phyloP scores from a whole-genome alignment of 176 grass and related monocot species.

The Hordeum vulgare region DNA sequence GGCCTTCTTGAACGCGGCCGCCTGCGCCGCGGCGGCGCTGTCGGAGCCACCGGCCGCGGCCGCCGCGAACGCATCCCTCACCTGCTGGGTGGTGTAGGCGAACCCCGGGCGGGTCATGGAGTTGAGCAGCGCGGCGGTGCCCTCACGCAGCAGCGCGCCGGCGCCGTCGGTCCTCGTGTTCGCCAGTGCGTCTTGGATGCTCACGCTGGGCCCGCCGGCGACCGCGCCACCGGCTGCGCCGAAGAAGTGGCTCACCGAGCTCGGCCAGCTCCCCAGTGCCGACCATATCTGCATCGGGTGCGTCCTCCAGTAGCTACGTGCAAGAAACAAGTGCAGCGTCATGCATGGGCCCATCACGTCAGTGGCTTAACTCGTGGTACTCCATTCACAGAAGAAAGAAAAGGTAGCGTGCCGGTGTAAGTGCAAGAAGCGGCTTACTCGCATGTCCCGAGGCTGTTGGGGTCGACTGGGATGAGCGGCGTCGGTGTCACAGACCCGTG shows the following conservation, averaged over 20 bases:
- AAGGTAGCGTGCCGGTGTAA: background rate
- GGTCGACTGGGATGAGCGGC: conserved; percentile 41
- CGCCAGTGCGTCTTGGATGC: conserved; percentile 55
- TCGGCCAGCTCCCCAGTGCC: conserved; percentile 49
- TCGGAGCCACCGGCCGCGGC: conserved; percentile 28
- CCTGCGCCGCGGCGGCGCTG: conserved; percentile 40
- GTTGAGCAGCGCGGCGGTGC: conserved; percentile 74
- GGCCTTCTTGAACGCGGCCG: conserved; percentile 62
- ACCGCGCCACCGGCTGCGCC: conserved; percentile 23
- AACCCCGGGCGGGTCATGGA: conserved; percentile 54
- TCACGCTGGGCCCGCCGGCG: conserved; percentile 29
- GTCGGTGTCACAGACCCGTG: conserved; percentile 7
- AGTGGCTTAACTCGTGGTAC: background rate
- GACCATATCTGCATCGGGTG: conserved; percentile 66
- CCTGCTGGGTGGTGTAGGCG: conserved; percentile 65
- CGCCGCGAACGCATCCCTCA: conserved; percentile 38
- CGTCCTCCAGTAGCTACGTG: conserved; percentile 56
- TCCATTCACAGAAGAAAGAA: too few relatives aligned
- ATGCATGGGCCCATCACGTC: background rate
- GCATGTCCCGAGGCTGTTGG: conserved; percentile 54
- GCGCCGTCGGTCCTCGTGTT: conserved; percentile 57
- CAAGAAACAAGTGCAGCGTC: background rate
- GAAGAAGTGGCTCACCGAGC: conserved; percentile 44
- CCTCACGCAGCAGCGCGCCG: conserved; percentile 65
- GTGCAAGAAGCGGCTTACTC: conserved; percentile 30